A percentile compares a stretch with the other conserved stretches of the same genome.
Conservation (phyloP, 495 filamentous ascomycete genomes). For the Xylaria grammica region DNA sequence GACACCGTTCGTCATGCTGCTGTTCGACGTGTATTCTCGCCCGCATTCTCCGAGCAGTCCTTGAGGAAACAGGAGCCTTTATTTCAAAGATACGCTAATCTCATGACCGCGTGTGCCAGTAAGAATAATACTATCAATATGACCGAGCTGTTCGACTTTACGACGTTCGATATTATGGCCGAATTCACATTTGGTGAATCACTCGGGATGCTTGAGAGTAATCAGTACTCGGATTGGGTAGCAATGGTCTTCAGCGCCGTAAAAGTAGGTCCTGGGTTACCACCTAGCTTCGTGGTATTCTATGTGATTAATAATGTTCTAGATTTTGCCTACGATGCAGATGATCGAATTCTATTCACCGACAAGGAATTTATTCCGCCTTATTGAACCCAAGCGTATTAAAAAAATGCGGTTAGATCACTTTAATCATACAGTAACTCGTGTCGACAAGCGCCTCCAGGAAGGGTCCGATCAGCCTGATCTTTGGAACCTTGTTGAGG, state of each 20-base stretch:
- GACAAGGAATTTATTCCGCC: slow-evolving; percentile 3
- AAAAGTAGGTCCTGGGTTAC: background rate
- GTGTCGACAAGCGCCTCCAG: slow-evolving; percentile 11
- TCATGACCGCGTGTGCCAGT: slow-evolving; percentile 34
- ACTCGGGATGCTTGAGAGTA: slow-evolving; percentile 44
- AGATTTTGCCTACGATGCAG: slow-evolving; percentile 10
- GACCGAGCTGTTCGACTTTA: slow-evolving; percentile 36
- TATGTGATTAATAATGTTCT: background rate
- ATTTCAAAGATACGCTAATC: slow-evolving; percentile 47
- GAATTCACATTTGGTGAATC: slow-evolving; percentile 55
- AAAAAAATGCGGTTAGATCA: slow-evolving; percentile 13
- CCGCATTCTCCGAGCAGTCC: slow-evolving; percentile 53
- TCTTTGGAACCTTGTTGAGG: slow-evolving; percentile 12
- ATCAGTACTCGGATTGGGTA: slow-evolving; percentile 12
- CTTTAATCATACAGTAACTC: slow-evolving; percentile 14
- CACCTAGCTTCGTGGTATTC: no score
- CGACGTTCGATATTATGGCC: slow-evolving; percentile 57
- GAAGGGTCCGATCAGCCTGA: background rate
- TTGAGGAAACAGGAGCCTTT: slow-evolving; percentile 50
- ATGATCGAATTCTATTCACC: slow-evolving; percentile 17
- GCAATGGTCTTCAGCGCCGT: slow-evolving; percentile 10
- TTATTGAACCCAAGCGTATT: slow-evolving; percentile 16
- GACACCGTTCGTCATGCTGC: slow-evolving; percentile 24
- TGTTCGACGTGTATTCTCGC: slow-evolving; percentile 44
- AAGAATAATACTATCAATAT: slow-evolving; percentile 38